Percentiles rank a stretch among this genome's conserved stretches.
Evolutionary conservation across 192 early-diverging fungal species (phyloP).

Genomic region (Thoreauomyces humboldtii): DNA sequence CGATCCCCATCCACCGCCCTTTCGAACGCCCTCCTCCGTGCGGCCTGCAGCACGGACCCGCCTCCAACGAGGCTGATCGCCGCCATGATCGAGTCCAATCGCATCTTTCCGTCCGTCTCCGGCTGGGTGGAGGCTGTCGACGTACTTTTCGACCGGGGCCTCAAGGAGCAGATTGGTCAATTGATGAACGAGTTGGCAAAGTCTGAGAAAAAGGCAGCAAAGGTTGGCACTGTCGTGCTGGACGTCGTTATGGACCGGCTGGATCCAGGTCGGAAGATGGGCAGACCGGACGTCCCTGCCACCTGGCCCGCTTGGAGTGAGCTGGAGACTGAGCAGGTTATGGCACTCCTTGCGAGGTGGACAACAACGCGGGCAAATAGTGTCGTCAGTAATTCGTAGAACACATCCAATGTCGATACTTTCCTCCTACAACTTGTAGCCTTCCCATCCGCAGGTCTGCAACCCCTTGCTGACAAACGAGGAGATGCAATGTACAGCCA

Average conservation of each 20-base stretch:
- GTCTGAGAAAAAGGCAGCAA: neutral
- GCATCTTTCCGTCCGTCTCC: neutral
- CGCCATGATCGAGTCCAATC: neutral
- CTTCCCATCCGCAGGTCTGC: no score
- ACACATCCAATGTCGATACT: no score
- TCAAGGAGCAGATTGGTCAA: neutral
- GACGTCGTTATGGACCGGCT: slow-evolving; percentile 11
- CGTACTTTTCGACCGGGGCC: neutral
- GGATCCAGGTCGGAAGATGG: neutral
- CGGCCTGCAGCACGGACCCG: neutral
- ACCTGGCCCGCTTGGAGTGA: neutral
- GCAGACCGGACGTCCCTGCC: neutral
- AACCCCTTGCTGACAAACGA: no score
- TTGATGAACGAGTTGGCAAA: neutral
- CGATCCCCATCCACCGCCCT: neutral
- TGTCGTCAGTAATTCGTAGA: no score
- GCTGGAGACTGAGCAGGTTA: neutral
- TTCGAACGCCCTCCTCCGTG: neutral
- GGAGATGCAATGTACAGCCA: no score
- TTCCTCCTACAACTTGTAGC: no score
- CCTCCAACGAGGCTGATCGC: neutral
- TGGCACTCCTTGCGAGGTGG: slow-evolving; percentile 1
- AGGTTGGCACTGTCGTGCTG: neutral
- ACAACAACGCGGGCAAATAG: no score
- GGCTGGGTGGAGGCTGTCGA: slow-evolving; percentile 12